phyloP scores from a whole-genome alignment of 306 rosid species.

The Prunus kanzakura region DNA sequence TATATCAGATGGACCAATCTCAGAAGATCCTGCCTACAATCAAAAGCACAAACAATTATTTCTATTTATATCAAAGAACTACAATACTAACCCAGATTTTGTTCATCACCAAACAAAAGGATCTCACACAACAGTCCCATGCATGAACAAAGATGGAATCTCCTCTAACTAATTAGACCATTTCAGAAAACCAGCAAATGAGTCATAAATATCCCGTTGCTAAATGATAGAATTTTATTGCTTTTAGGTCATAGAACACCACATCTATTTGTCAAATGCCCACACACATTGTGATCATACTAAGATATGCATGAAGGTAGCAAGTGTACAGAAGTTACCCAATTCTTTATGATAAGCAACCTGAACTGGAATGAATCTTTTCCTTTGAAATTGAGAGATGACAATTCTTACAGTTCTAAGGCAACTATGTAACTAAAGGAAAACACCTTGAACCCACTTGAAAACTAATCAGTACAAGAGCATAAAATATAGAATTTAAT shows the following conservation, averaged over 20 bases:
- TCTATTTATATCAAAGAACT: constrained; percentile 21
- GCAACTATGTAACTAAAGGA: constrained; percentile 7
- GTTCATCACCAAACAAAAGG: constrained; percentile 18
- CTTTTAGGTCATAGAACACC: background rate
- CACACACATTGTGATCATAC: background rate
- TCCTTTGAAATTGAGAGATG: constrained; percentile 4
- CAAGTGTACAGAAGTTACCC: background rate
- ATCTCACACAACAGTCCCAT: constrained; percentile 9
- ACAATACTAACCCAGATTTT: background rate
- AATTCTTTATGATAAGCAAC: background rate
- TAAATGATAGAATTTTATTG: background rate
- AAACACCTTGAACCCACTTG: background rate
- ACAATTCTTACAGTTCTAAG: constrained; percentile 10
- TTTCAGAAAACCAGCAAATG: background rate
- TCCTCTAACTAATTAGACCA: background rate
- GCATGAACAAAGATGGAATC: constrained; percentile 9
- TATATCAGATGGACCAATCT: constrained; percentile 62
- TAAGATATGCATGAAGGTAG: background rate
- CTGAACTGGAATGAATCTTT: background rate
- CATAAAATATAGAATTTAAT: background rate
- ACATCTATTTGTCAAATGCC: background rate
- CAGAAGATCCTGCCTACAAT: constrained; percentile 86
- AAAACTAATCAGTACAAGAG: background rate
- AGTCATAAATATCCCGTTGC: background rate
- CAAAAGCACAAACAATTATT: constrained; percentile 22